phyloP scores from a whole-genome alignment of 768 basidiomycete genomes.

The Suillus subaureus region DNA sequence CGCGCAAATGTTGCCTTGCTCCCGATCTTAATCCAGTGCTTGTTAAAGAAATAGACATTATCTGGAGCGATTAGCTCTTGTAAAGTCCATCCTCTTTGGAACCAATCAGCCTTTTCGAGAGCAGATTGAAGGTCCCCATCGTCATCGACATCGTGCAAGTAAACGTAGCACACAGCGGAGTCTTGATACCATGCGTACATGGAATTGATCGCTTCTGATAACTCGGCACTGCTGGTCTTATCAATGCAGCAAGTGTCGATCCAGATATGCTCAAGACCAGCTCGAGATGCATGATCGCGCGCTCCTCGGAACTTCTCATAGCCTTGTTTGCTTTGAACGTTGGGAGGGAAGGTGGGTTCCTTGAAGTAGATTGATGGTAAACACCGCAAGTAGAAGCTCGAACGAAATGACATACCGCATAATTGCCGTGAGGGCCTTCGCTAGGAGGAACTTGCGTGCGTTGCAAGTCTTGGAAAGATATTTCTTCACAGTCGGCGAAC shows the following conservation, averaged over 20 bases:
- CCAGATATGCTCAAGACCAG: conserved; percentile 16
- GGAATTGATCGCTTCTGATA: conserved; percentile 22
- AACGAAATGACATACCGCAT: neutral
- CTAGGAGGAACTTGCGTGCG: neutral
- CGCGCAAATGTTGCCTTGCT: conserved; percentile 7
- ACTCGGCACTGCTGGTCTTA: conserved; percentile 23
- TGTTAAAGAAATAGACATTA: conserved; percentile 16
- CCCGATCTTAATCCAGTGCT: conserved; percentile 16
- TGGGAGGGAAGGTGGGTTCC: neutral
- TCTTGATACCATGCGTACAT: conserved; percentile 23
- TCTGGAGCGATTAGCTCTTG: conserved; percentile 20
- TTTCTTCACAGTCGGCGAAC: conserved; percentile 5
- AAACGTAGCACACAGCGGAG: conserved; percentile 17
- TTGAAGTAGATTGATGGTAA: neutral
- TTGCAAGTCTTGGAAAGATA: conserved; percentile 14
- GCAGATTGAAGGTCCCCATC: neutral
- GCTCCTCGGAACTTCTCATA: conserved; percentile 8
- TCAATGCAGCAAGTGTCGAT: conserved; percentile 23
- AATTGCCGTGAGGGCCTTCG: neutral
- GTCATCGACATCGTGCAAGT: conserved; percentile 16
- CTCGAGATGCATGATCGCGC: conserved; percentile 7
- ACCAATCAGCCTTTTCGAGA: conserved; percentile 15
- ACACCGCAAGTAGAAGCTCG: neutral
- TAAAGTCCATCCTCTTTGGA: conserved; percentile 20
- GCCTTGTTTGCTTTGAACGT: conserved; percentile 1